Base-by-base conservation (phyloP, 179 eudicot genomes). In the Heliamphora ciliata region DNA sequence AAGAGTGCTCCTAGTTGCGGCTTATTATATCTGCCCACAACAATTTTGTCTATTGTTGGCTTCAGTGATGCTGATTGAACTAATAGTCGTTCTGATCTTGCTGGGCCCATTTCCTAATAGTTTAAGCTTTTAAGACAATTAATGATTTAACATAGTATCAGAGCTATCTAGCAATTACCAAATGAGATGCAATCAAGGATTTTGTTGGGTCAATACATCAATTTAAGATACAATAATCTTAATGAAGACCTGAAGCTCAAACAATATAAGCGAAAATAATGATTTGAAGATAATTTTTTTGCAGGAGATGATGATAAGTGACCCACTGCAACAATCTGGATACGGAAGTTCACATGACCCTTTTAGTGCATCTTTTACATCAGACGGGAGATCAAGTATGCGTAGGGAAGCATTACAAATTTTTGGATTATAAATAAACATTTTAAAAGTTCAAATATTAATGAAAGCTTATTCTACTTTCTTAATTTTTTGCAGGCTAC, bases 231-330 rank as follows among this genome's bases (percentile, higher is more conserved):
- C 11, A 18, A 18, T 31, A 51, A 54, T 56, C 68, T 24, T 24
- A 55, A 40, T 54, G 78, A 54, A 40, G 6, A 61, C 17, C 21
- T 21, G 17, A 55, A 4, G 8, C 51, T 63, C 58, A 59, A 44
- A 0, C 47, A 77, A 77, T 59, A 51, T 63, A 63, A 4, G 21
- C 11, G 47, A 1, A 63, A 15, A 1, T 5, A 4, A 59, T 61
- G 56, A 68, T 1, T 31, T 11, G n/a, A 1, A 31, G 52, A 31
- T 9, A 8, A 15, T 52, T 0, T 24, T 68, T 67, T 79, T 68
- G 76, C 73, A 79, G 81, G 81, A 79, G n/a, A 79, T 21, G 18
- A 65, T 67, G 74, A 69, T 50, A 52, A 79, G 81, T 10, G 65
- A 68, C 63, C 75, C 75, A 2, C 46, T 9, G 2, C 75, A 24